These are phyloP conservation scores for Aphanomyces astaci DNA, from an alignment of 352 stramenopile species.

Conservation along the genomic window DNA sequence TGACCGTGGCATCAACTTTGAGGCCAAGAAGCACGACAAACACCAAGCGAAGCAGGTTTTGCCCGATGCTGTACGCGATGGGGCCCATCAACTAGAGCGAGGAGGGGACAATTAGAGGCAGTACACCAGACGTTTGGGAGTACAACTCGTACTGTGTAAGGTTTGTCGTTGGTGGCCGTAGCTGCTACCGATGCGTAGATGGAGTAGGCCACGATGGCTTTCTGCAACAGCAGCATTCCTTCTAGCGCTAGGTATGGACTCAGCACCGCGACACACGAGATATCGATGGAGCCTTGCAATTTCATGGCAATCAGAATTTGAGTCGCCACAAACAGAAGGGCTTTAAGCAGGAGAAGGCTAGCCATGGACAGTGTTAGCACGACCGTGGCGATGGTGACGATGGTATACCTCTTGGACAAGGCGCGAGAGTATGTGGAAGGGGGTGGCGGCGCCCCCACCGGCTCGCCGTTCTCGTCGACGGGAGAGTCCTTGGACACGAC, in stretches of 20 bases:
- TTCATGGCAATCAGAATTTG: slow-evolving; percentile 79
- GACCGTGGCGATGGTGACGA: too few relatives aligned
- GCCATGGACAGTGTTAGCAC: neutral
- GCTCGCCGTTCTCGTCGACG: slow-evolving; percentile 48
- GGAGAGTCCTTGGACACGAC: slow-evolving; percentile 35
- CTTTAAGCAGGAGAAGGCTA: slow-evolving; percentile 42
- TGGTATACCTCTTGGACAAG: slow-evolving; percentile 57
- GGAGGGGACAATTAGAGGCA: neutral
- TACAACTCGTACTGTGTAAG: neutral
- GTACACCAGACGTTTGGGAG: neutral
- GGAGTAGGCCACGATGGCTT: slow-evolving; percentile 70
- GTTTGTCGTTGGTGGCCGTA: slow-evolving; percentile 26
- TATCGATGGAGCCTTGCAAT: slow-evolving; percentile 61
- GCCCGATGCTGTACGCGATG: neutral
- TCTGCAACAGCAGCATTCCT: slow-evolving; percentile 26
- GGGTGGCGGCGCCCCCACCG: slow-evolving; percentile 32
- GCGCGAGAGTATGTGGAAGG: neutral
- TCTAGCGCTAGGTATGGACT: slow-evolving; percentile 9
- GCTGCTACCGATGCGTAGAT: slow-evolving; percentile 43
- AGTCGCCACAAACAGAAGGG: slow-evolving; percentile 56
- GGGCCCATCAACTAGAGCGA: neutral
- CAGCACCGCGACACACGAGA: slow-evolving; percentile 27
- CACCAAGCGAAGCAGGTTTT: slow-evolving; percentile 30
- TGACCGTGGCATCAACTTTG: slow-evolving; percentile 53
- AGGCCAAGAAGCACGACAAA: slow-evolving; percentile 55